Evolutionary conservation across 1,284 basidiomycete genomes (phyloP).

Genomic region (Trametes versicolor): DNA sequence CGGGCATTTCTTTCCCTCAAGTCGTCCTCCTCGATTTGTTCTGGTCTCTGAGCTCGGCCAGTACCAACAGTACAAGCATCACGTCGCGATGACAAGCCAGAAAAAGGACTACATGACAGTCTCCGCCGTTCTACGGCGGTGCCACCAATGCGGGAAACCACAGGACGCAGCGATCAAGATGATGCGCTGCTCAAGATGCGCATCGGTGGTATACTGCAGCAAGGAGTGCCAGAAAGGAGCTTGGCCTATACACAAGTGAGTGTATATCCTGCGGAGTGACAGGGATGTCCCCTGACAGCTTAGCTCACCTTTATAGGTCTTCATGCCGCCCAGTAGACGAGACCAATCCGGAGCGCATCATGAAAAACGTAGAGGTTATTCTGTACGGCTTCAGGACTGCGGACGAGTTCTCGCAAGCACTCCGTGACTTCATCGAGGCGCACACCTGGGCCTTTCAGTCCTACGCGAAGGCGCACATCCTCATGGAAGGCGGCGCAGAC

Average conservation of each 20-base stretch:
- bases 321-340: no score
- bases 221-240: conserved; percentile 14
- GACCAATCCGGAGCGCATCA: no score
- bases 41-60: no score
- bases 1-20: no score
- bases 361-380: background rate
- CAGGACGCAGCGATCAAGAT: conserved; percentile 6
- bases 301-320: no score
- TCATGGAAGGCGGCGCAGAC: conserved; percentile 11
- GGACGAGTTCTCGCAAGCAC: conserved; percentile 10
- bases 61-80: no score
- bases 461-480: conserved; percentile 9
- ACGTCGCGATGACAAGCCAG: no score
- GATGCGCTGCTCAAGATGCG: background rate
- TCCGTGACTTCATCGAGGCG: conserved; percentile 14
- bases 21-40: no score
- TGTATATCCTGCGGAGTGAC: no score
- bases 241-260: no score
- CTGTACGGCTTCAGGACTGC: conserved; percentile 7
- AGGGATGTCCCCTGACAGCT: no score
- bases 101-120: background rate
- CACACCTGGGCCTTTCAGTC: conserved; percentile 21
- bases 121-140: background rate
- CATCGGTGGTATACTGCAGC: background rate
- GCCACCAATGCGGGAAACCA: conserved; percentile 16